phyloP scores from a whole-genome alignment of 2,329 filamentous ascomycete genomes.

The Dichotomopilus funicola region DNA sequence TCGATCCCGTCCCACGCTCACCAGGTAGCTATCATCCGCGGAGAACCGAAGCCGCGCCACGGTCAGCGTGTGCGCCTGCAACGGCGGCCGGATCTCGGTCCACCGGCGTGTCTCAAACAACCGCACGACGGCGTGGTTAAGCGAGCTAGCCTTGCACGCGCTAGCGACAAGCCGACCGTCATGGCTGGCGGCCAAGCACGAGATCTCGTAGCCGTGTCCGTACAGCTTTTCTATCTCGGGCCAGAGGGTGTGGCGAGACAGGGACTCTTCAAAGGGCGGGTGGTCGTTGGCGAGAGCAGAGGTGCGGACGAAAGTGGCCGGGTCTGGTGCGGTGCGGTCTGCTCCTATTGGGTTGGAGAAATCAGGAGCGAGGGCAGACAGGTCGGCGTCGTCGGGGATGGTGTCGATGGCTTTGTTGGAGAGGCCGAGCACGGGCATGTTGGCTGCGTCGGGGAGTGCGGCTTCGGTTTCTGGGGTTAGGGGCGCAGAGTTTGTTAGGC shows the following conservation, averaged over 20 bases:
- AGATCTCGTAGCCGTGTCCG: constrained; percentile 96
- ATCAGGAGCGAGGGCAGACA: constrained; percentile 26
- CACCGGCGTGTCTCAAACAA: constrained; percentile 81
- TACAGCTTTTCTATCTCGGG: constrained; percentile 95
- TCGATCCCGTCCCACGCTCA: constrained; percentile 86
- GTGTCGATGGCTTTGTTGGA: constrained; percentile 87
- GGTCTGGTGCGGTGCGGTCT: constrained; percentile 49
- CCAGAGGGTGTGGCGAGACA: constrained; percentile 88
- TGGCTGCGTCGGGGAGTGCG: constrained; percentile 67
- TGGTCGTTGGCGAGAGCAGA: constrained; percentile 59
- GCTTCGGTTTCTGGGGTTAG: constrained; percentile 39
- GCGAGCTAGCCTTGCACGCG: constrained; percentile 84
- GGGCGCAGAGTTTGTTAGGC: constrained; percentile 54
- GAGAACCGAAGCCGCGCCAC: constrained; percentile 80
- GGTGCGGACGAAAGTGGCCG: constrained; percentile 49
- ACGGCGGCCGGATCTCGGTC: constrained; percentile 77
- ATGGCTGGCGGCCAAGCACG: constrained; percentile 71
- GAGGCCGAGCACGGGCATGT: constrained; percentile 88
- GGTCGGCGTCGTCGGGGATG: constrained; percentile 43
- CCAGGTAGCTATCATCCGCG: constrained; percentile 61
- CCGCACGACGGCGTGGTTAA: constrained; percentile 90
- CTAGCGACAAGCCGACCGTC: constrained; percentile 75
- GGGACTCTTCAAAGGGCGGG: constrained; percentile 82
- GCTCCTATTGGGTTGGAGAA: constrained; percentile 36
- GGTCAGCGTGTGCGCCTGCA: constrained; percentile 81